Evolutionary conservation across 2,329 filamentous ascomycete genomes (phyloP), one percentile per base, ranked within the genome.

Genomic region (Colletotrichum sojae): DNA sequence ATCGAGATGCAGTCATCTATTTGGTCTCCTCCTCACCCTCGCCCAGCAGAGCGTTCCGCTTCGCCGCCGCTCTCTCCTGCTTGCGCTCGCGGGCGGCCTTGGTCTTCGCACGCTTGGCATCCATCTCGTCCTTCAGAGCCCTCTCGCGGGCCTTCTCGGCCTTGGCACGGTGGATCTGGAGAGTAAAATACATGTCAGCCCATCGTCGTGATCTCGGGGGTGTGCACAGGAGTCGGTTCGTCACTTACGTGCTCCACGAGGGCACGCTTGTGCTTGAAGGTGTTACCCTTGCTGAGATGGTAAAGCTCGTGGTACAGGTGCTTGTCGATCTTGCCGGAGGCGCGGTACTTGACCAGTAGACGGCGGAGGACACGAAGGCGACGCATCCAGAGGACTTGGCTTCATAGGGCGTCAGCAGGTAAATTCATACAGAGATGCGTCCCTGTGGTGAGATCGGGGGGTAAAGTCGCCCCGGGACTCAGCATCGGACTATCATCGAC

Each of bases 261-360:
- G 82, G 95, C 96, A 88, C 96, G 93, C 95, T 98, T 99, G 94
- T 99, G 96, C 95, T 99, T 99, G 93, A 99, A 99, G 85, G 96
- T 95, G 92, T 99, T 99, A 97, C 96, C 97, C 95, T 99, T 99
- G 92, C 93, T 96, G 84, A 97, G 89, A 87, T 98, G 96, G 91
- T 99, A 99, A 78, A 99, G 94, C 89, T 98, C 95, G 91, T 99
- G 96, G 92, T 99, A 99, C 73, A 99, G 94, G 91, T 99, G 96
- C 92, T 99, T 99, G 90, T 99, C 96, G 85, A 99, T 99, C 93
- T 99, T 99, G 86, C 97, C 97, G 82, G 93, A 93, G 85, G 95
- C 95, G 87, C 96, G 96, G 91, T 99, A 99, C 91, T 98, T 98
- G 90, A 98, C 96, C 78, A 99, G 90, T 73, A 99, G 93, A 84